Conservation (phyloP, 257 asterid genomes). For the Cynanchum wilfordii region DNA sequence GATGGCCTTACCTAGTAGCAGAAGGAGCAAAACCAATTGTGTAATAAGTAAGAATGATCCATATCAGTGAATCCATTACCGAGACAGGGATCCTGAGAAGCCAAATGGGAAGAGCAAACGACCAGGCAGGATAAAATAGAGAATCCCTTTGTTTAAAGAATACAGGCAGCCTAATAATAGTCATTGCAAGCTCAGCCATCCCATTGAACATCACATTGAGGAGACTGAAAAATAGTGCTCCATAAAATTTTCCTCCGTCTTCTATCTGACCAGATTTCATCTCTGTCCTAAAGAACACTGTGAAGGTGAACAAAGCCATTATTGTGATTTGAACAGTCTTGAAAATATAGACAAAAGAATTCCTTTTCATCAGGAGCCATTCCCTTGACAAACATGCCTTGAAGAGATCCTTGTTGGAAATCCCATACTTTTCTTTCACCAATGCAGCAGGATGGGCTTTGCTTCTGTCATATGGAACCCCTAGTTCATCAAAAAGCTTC, state of each 20-base stretch:
- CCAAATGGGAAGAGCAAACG: conserved; percentile 69
- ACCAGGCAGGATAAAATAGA: conserved; percentile 65
- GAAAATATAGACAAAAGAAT: conserved; percentile 57
- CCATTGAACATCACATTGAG: conserved; percentile 70
- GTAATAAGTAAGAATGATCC: conserved; percentile 65
- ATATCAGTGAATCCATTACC: conserved; percentile 52
- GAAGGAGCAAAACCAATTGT: conserved; percentile 72
- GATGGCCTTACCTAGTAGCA: conserved; percentile 42
- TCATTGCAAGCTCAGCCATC: conserved; percentile 69
- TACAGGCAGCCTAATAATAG: conserved; percentile 58
- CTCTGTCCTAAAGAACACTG: conserved; percentile 60
- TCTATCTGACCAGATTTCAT: conserved; percentile 53
- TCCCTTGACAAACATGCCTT: conserved; percentile 63
- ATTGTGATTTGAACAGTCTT: conserved; percentile 62
- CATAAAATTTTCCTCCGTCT: conserved; percentile 57
- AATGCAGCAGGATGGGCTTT: conserved; percentile 60
- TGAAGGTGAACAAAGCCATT: conserved; percentile 63
- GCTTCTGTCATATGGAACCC: conserved; percentile 50
- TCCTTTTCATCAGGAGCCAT: conserved; percentile 61
- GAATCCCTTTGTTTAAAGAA: conserved; percentile 68
- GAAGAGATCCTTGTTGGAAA: conserved; percentile 54
- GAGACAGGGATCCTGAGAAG: conserved; percentile 60
- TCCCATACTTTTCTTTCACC: conserved; percentile 54
- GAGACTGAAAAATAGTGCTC: conserved; percentile 65
- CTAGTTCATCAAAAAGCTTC: conserved; percentile 35